Conservation (phyloP, 352 stramenopile genomes). For the Globisporangium echinulatum region DNA sequence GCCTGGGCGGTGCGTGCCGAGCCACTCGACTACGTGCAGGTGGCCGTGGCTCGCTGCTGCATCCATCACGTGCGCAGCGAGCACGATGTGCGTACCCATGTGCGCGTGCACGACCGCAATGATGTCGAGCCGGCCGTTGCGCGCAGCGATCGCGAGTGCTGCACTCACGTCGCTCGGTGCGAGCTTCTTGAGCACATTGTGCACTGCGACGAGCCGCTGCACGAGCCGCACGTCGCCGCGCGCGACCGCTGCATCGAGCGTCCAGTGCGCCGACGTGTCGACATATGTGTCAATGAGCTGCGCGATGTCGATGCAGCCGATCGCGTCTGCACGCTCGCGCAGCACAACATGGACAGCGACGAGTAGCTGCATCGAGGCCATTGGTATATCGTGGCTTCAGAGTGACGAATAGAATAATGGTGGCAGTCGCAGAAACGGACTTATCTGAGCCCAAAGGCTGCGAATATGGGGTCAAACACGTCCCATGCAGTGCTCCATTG, state of each 20-base stretch:
- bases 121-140: not conserved
- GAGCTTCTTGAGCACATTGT: not conserved
- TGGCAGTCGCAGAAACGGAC: too few relatives aligned
- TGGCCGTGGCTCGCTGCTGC: constrained; percentile 2
- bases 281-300: constrained; percentile 8
- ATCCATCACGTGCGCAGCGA: constrained; percentile 3
- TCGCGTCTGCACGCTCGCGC: constrained; percentile 1
- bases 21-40: constrained; percentile 6
- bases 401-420: not conserved
- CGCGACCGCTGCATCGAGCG: constrained; percentile 2
- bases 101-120: constrained; percentile 6
- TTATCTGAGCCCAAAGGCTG: too few relatives aligned
- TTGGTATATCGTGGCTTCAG: not conserved
- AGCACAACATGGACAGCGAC: constrained; percentile 6
- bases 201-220: constrained; percentile 4
- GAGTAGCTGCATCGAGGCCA: not conserved
- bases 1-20: not conserved
- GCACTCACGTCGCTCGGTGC: constrained; percentile 1
- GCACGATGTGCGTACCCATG: not conserved
- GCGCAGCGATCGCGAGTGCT: constrained; percentile 1
- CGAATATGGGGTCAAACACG: too few relatives aligned
- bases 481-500: too few relatives aligned
- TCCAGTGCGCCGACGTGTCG: constrained; percentile 5
- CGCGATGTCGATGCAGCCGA: constrained; percentile 4
- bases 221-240: constrained; percentile 1